phyloP scores from a whole-genome alignment of 306 rosid genomes.

The Spatholobus suberectus region DNA sequence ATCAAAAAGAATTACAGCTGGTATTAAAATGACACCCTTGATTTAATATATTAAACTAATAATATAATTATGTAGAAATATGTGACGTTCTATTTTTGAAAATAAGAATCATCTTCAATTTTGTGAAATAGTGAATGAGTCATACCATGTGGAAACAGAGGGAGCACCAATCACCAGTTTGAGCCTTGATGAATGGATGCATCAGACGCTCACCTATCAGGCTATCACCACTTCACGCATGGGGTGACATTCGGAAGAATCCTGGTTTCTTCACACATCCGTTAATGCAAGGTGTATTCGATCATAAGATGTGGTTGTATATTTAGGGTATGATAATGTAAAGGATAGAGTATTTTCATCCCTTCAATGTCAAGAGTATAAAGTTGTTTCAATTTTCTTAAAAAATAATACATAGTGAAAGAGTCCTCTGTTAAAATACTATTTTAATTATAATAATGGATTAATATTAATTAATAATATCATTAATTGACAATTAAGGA shows the following conservation, averaged over 20 bases:
- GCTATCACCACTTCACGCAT: conserved; percentile 62
- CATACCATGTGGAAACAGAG: not conserved
- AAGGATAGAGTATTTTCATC: no score
- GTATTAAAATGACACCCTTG: conserved; percentile 1
- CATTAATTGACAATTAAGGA: no score
- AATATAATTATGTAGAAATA: not conserved
- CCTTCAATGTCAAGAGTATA: no score
- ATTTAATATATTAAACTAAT: not conserved
- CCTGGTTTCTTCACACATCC: no score
- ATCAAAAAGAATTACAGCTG: not conserved
- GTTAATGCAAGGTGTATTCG: no score
- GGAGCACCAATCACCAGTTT: conserved; percentile 52
- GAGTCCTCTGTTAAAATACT: no score
- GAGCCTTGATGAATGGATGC: conserved; percentile 71
- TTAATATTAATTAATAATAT: no score
- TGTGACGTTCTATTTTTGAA: not conserved
- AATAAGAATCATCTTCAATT: not conserved
- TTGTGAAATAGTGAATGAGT: not conserved
- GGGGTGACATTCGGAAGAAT: conserved; percentile 44
- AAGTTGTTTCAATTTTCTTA: no score
- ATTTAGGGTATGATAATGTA: no score
- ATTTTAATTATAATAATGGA: no score
- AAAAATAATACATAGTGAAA: no score
- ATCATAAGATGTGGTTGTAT: no score
- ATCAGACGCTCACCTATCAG: conserved; percentile 55